Evolutionary conservation across 2,329 filamentous ascomycete genomes (phyloP).

Genomic region (Pseudogymnoascus sp.): DNA sequence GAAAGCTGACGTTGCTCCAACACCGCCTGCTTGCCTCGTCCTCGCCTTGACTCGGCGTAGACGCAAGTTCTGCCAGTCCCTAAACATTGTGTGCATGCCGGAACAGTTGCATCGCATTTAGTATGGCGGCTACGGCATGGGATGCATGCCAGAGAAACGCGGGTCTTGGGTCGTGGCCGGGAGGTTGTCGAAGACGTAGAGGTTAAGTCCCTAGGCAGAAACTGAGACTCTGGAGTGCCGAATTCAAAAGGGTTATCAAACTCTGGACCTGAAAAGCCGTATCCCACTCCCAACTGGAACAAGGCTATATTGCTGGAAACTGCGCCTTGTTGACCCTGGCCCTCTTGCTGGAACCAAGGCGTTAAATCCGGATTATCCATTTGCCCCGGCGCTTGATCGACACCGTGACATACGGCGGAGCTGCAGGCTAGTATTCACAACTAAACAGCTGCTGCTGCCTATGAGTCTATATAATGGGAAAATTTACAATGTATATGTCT

Average conservation of each 20-base stretch:
- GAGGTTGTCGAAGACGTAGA: background rate
- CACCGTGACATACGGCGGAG: background rate
- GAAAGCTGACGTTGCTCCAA: slow-evolving; percentile 15
- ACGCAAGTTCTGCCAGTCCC: slow-evolving; percentile 37
- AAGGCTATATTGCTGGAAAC: background rate
- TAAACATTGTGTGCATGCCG: slow-evolving; percentile 36
- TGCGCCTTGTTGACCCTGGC: background rate
- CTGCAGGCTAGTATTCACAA: background rate
- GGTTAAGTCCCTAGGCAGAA: background rate
- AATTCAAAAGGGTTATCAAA: background rate
- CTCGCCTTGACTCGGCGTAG: slow-evolving; percentile 42
- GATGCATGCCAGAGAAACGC: slow-evolving; percentile 8
- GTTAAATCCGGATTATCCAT: background rate
- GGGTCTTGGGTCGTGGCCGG: slow-evolving; percentile 1
- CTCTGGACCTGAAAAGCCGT: background rate
- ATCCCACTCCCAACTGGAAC: background rate
- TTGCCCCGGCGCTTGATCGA: background rate
- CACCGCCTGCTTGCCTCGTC: slow-evolving; percentile 31
- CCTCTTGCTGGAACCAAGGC: background rate
- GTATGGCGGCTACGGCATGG: slow-evolving; percentile 33
- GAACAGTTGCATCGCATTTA: slow-evolving; percentile 40
- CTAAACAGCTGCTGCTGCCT: background rate
- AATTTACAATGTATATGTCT: background rate
- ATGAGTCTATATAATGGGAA: background rate
- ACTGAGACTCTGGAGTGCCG: background rate